These are phyloP conservation scores for Hericium erinaceus DNA, from an alignment of 768 basidiomycete species.

Conservation along the genomic window DNA sequence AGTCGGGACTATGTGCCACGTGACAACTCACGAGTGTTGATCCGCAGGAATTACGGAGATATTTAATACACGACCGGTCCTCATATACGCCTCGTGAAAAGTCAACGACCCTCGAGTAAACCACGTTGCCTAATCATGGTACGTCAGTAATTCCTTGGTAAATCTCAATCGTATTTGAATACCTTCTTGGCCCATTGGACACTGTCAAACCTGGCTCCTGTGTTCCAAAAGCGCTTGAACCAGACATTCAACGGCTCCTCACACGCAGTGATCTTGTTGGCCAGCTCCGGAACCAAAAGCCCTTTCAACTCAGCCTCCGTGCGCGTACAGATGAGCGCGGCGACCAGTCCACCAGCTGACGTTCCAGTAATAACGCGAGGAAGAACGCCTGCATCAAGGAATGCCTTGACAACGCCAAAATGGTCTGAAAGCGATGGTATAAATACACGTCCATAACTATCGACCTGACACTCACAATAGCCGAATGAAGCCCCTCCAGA, in stretches of 20 bases:
- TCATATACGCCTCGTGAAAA: conserved; percentile 88
- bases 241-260: conserved; percentile 68
- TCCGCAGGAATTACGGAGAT: conserved; percentile 89
- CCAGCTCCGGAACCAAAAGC: conserved; percentile 75
- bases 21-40: conserved; percentile 58
- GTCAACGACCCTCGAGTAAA: conserved; percentile 93
- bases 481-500: conserved; percentile 96
- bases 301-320: conserved; percentile 79
- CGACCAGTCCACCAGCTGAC: conserved; percentile 81
- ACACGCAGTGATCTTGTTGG: conserved; percentile 73
- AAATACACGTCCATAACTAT: background rate
- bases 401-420: conserved; percentile 86
- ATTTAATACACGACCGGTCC: conserved; percentile 89
- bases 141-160: background rate
- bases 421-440: conserved; percentile 44
- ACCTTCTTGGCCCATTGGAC: conserved; percentile 88
- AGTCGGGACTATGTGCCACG: background rate
- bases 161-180: background rate
- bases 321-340: conserved; percentile 69
- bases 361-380: conserved; percentile 94
- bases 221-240: conserved; percentile 66
- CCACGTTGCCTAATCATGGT: conserved; percentile 53
- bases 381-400: conserved; percentile 76
- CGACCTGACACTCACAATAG: conserved; percentile 56
- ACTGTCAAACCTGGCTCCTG: conserved; percentile 93